These are phyloP conservation scores for Nematodospora valgi DNA, from an alignment of 805 yeast genomes.

Conservation along the genomic window DNA sequence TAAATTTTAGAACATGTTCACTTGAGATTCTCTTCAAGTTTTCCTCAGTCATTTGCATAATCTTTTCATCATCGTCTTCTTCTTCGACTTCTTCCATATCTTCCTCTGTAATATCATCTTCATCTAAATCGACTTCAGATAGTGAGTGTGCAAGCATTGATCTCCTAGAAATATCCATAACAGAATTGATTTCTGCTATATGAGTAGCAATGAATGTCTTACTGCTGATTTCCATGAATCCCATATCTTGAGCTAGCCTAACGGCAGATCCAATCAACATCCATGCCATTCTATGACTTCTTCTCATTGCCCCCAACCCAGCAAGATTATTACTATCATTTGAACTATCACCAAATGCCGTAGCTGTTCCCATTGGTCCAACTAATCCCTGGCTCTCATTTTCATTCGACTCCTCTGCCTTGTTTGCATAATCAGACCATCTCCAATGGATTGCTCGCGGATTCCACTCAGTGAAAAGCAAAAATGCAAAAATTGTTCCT, in stretches of 20 bases:
- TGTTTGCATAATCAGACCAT: slow-evolving; percentile 79
- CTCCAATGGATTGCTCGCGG: slow-evolving; percentile 92
- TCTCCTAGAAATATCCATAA: slow-evolving; percentile 75
- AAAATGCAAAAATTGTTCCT: slow-evolving; percentile 81
- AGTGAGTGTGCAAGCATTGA: slow-evolving; percentile 74
- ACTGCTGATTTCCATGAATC: slow-evolving; percentile 69
- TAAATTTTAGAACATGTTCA: slow-evolving; percentile 46
- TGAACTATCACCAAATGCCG: slow-evolving; percentile 7
- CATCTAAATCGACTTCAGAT: slow-evolving; percentile 59
- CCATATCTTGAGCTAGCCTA: slow-evolving; percentile 82
- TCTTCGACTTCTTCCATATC: slow-evolving; percentile 22
- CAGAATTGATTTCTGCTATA: slow-evolving; percentile 76
- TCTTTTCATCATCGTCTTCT: slow-evolving; percentile 26
- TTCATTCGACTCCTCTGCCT: slow-evolving; percentile 40
- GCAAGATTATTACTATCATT: slow-evolving; percentile 48
- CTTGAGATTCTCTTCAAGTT: slow-evolving; percentile 22
- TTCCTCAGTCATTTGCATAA: slow-evolving; percentile 32
- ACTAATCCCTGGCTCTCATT: slow-evolving; percentile 7
- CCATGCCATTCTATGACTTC: slow-evolving; percentile 91
- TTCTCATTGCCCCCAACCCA: slow-evolving; percentile 79
- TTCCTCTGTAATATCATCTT: slow-evolving; percentile 37
- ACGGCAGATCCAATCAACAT: slow-evolving; percentile 88
- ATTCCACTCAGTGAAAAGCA: slow-evolving; percentile 91
- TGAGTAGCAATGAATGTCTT: slow-evolving; percentile 81
- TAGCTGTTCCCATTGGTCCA: slow-evolving; percentile 9